Conservation (phyloP, 2,329 filamentous ascomycete genomes). For the Sordariomycetes sp. region DNA sequence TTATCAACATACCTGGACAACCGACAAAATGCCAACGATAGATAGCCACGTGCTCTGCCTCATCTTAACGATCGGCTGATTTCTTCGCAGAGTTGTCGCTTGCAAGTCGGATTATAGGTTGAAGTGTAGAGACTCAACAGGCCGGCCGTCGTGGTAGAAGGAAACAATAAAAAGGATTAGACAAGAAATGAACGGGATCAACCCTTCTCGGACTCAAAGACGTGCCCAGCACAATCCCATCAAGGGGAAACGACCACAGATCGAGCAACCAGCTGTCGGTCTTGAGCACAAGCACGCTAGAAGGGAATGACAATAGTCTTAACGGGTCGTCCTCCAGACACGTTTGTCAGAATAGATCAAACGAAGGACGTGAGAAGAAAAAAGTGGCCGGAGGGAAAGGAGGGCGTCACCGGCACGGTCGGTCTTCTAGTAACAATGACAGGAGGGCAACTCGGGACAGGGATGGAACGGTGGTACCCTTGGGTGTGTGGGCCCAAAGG, state of each 20-base stretch:
- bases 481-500: background rate
- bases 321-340: slow-evolving; percentile 5
- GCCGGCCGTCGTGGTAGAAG: slow-evolving; percentile 12
- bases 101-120: background rate
- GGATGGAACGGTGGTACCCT: background rate
- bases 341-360: slow-evolving; percentile 6
- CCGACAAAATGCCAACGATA: slow-evolving; percentile 9
- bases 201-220: background rate
- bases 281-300: background rate
- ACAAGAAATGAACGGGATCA: background rate
- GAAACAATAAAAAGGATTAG: background rate
- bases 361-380: slow-evolving; percentile 8
- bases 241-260: background rate
- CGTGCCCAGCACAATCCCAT: background rate
- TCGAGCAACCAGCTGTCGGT: background rate
- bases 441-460: background rate
- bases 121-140: slow-evolving; percentile 9
- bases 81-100: background rate
- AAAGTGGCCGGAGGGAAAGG: background rate
- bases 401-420: background rate
- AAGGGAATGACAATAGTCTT: slow-evolving; percentile 4
- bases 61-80: slow-evolving; percentile 7
- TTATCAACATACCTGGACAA: slow-evolving; percentile 8
- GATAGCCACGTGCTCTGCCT: slow-evolving; percentile 8
- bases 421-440: background rate